Conservation (phyloP, 768 basidiomycete genomes). For the Trametes villosa region DNA sequence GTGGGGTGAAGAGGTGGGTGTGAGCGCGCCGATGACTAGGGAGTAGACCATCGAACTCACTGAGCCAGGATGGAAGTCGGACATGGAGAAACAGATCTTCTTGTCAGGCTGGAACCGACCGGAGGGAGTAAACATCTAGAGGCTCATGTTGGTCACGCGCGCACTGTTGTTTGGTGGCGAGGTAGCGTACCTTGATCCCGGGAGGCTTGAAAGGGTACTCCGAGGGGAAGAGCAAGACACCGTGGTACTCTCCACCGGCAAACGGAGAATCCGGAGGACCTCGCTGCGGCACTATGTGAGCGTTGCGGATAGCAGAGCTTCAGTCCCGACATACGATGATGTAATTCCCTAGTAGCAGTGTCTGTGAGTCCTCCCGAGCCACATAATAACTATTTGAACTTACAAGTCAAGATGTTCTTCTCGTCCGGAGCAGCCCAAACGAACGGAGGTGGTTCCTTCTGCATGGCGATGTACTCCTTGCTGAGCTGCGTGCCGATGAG, state of each 20-base stretch:
- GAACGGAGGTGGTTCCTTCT: conserved; percentile 92
- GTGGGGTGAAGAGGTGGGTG: not conserved
- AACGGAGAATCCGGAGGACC: conserved; percentile 95
- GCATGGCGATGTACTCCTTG: conserved; percentile 93
- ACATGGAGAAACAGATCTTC: conserved; percentile 99
- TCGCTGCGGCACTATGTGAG: conserved; percentile 52
- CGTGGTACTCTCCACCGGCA: conserved; percentile 92
- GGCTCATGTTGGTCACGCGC: not conserved
- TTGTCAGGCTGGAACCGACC: conserved; percentile 90
- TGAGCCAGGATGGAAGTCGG: conserved; percentile 89
- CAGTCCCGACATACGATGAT: conserved; percentile 67
- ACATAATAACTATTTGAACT: conserved; percentile 38
- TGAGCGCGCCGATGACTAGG: not conserved
- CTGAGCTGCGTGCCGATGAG: conserved; percentile 53
- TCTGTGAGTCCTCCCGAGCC: conserved; percentile 8
- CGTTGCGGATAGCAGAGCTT: conserved; percentile 9
- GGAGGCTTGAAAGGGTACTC: conserved; percentile 98
- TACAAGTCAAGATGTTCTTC: conserved; percentile 96
- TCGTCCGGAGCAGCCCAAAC: conserved; percentile 96
- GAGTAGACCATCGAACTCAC: conserved; percentile 49
- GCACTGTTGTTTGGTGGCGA: not conserved
- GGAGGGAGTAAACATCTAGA: conserved; percentile 87
- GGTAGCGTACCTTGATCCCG: conserved; percentile 79
- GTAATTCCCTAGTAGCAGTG: conserved; percentile 75
- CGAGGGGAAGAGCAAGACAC: conserved; percentile 86